These are phyloP conservation scores for Inosperma sp. DNA, from an alignment of 768 basidiomycete genomes.

Conservation along the genomic window DNA sequence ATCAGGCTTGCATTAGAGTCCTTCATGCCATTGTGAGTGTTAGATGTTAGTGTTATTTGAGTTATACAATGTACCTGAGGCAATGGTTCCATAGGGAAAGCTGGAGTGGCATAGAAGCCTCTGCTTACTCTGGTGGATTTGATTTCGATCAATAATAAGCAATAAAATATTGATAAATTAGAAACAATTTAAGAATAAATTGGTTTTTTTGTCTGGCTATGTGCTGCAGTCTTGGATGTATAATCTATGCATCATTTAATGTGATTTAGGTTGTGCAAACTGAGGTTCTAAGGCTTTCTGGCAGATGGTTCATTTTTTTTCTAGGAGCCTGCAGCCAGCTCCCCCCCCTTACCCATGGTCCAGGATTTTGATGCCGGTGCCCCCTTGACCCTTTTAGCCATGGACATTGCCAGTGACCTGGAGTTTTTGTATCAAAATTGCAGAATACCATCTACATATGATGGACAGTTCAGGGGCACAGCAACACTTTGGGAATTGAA, in stretches of 20 bases:
- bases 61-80: not conserved
- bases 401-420: slow-evolving; percentile 49
- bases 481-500: slow-evolving; percentile 7
- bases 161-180: too few relatives aligned
- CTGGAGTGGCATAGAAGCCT: slow-evolving; percentile 3
- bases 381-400: slow-evolving; percentile 31
- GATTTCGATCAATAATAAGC: too few relatives aligned
- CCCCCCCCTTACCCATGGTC: not conserved
- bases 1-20: too few relatives aligned
- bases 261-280: too few relatives aligned
- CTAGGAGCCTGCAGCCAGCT: not conserved
- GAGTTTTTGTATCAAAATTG: slow-evolving; percentile 50
- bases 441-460: slow-evolving; percentile 12
- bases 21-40: slow-evolving; percentile 1
- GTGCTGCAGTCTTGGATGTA: too few relatives aligned
- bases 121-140: too few relatives aligned
- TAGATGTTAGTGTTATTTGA: not conserved
- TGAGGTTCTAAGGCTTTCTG: slow-evolving; percentile 2
- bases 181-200: too few relatives aligned
- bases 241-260: too few relatives aligned
- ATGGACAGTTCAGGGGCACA: slow-evolving; percentile 15
- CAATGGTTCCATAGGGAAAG: slow-evolving; percentile 4
- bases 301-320: not conserved
- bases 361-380: too few relatives aligned
- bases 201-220: too few relatives aligned